phyloP scores from a whole-genome alignment of 1,139 yeast genomes.

The Martiniozyma asiatica region DNA sequence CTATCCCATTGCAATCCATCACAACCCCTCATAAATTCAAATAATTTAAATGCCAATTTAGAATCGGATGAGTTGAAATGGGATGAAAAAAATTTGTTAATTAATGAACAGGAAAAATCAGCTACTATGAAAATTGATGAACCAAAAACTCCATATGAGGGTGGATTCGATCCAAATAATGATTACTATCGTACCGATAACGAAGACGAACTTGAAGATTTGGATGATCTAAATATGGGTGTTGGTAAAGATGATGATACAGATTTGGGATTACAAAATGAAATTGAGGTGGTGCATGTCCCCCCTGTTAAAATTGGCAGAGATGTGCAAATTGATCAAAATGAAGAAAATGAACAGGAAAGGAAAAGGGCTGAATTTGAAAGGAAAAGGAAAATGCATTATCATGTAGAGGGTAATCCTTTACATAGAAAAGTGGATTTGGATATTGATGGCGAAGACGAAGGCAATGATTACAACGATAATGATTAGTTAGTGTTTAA shows the following conservation, averaged over 20 bases:
- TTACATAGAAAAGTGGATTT: slow-evolving; percentile 1
- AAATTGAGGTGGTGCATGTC: slow-evolving; percentile 9
- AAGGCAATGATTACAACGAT: neutral
- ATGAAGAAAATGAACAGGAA: slow-evolving; percentile 31
- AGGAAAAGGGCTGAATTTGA: slow-evolving; percentile 30
- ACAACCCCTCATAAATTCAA: slow-evolving; percentile 12
- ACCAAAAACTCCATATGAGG: slow-evolving; percentile 95
- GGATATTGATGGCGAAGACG: slow-evolving; percentile 3
- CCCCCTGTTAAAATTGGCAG: slow-evolving; percentile 13
- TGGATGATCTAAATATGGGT: slow-evolving; percentile 26
- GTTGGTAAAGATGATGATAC: slow-evolving; percentile 44
- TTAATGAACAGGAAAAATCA: slow-evolving; percentile 56
- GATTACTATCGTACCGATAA: slow-evolving; percentile 76
- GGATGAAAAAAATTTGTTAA: slow-evolving; percentile 61
- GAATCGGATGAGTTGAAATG: slow-evolving; percentile 40
- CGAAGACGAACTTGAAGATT: slow-evolving; percentile 28
- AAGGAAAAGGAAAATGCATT: slow-evolving; percentile 4
- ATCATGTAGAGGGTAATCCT: slow-evolving; percentile 4
- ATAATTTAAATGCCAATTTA: slow-evolving; percentile 8
- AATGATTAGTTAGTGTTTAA: too few species aligned
- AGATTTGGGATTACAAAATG: slow-evolving; percentile 18
- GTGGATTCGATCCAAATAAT: slow-evolving; percentile 73
- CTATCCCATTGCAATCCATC: too few species aligned
- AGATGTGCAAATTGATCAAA: slow-evolving; percentile 26
- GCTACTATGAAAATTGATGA: slow-evolving; percentile 84